A percentile compares a stretch with the other conserved stretches of the same genome.
Conservation (phyloP, 345 rosid species). For the Corymbia maculata region DNA sequence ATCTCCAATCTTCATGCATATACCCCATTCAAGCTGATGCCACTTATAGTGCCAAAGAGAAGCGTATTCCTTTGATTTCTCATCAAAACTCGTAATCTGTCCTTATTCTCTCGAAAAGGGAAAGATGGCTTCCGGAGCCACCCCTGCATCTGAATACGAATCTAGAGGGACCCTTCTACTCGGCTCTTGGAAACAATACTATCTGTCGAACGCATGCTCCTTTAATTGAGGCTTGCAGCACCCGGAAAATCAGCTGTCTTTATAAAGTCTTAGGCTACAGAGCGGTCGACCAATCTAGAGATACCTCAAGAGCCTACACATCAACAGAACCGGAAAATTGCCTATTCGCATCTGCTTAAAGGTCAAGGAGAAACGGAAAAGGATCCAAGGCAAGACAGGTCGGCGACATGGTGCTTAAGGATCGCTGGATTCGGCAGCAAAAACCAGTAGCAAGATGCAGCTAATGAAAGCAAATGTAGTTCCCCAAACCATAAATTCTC, state of each 20-base stretch:
- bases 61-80: not conserved
- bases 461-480: not conserved
- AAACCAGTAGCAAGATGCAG: not conserved
- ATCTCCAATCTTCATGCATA: not conserved
- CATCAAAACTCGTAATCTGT: not conserved
- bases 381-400: not conserved
- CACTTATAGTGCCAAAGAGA: not conserved
- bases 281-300: not conserved
- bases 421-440: not conserved
- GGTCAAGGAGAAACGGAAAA: not conserved
- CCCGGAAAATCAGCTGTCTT: not conserved
- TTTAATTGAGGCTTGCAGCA: not conserved
- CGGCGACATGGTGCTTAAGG: not conserved
- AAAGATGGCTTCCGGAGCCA: not conserved
- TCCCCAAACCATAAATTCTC: not conserved
- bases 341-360: not conserved
- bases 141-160: not conserved
- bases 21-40: not conserved
- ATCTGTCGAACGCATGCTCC: not conserved
- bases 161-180: not conserved
- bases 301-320: not conserved
- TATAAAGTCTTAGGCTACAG: not conserved
- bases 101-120: not conserved
- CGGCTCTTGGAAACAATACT: not conserved
- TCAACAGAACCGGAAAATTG: not conserved